A percentile compares a stretch with the other conserved stretches of the same genome.
These are phyloP conservation scores for Macroventuria anomochaeta DNA, from an alignment of 2,329 filamentous ascomycete species.

Conservation along the genomic window DNA sequence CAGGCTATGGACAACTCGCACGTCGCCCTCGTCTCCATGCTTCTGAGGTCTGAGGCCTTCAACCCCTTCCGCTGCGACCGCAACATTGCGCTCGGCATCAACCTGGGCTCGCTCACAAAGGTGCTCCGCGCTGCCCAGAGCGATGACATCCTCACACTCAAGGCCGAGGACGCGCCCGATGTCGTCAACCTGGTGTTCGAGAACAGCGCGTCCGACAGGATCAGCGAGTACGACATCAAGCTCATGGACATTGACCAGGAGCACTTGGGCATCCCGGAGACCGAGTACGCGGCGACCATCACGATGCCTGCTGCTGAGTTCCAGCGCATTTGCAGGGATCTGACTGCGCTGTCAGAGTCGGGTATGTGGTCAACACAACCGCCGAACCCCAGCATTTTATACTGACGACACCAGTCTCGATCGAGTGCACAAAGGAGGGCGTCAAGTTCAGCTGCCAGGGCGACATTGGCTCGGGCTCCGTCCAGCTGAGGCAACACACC, in stretches of 20 bases:
- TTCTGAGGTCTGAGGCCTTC: conserved; percentile 95
- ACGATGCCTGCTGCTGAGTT: conserved; percentile 89
- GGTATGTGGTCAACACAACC: conserved; percentile 65
- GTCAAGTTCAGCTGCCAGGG: conserved; percentile 93
- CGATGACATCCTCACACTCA: conserved; percentile 93
- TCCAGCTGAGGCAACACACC: conserved; percentile 87
- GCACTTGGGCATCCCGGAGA: conserved; percentile 97
- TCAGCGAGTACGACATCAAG: conserved; percentile 99
- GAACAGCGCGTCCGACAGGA: conserved; percentile 82
- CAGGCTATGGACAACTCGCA: conserved; percentile 99
- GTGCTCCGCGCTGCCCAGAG: conserved; percentile 92
- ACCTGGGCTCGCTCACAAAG: conserved; percentile 95
- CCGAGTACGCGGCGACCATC: conserved; percentile 94
- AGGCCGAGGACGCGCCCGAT: conserved; percentile 96
- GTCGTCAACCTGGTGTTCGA: conserved; percentile 96
- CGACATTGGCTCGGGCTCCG: conserved; percentile 94
- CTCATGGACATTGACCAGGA: conserved; percentile 99
- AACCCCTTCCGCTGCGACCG: conserved; percentile 96
- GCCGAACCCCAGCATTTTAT: too few species aligned
- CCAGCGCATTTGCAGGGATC: conserved; percentile 90
- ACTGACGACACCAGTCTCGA: conserved; percentile 69
- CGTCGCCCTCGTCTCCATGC: conserved; percentile 98
- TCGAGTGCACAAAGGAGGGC: conserved; percentile 96
- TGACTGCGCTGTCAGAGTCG: conserved; percentile 92
- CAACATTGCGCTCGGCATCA: conserved; percentile 97